These are phyloP conservation scores for Gyromitra esculenta DNA, from an alignment of 2,329 filamentous ascomycete species.

Conservation along the genomic window DNA sequence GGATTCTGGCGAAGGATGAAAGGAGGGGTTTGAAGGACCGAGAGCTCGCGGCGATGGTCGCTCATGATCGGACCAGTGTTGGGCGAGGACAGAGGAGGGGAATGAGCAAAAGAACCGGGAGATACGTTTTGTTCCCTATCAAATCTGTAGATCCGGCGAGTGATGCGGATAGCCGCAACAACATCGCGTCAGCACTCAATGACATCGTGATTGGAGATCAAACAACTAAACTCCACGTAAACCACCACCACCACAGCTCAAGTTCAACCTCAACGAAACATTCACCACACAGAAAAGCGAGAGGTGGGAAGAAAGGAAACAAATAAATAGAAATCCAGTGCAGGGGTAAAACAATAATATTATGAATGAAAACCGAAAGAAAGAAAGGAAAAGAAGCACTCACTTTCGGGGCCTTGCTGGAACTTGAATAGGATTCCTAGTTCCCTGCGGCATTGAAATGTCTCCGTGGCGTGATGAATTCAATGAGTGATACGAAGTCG, in stretches of 20 bases:
- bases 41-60: constrained; percentile 56
- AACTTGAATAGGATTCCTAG: constrained; percentile 52
- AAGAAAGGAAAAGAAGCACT: constrained; percentile 32
- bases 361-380: constrained; percentile 12
- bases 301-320: background rate
- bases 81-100: constrained; percentile 53
- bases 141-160: constrained; percentile 51
- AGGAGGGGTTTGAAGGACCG: constrained; percentile 55
- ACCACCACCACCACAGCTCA: constrained; percentile 29
- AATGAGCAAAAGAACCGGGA: constrained; percentile 58
- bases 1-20: constrained; percentile 55
- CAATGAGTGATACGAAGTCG: constrained; percentile 54
- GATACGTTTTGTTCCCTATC: constrained; percentile 63
- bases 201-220: constrained; percentile 50
- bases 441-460: constrained; percentile 46
- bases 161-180: constrained; percentile 49
- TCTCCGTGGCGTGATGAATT: constrained; percentile 52
- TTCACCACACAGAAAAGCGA: background rate
- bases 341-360: constrained; percentile 6
- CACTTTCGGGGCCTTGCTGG: constrained; percentile 54
- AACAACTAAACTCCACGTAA: constrained; percentile 23
- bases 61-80: constrained; percentile 51
- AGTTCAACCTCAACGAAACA: constrained; percentile 6
- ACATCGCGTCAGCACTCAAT: constrained; percentile 53
- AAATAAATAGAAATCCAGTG: background rate